Evolutionary conservation across 2,329 filamentous ascomycete genomes (phyloP).

Genomic region (Sphaerulina musiva): DNA sequence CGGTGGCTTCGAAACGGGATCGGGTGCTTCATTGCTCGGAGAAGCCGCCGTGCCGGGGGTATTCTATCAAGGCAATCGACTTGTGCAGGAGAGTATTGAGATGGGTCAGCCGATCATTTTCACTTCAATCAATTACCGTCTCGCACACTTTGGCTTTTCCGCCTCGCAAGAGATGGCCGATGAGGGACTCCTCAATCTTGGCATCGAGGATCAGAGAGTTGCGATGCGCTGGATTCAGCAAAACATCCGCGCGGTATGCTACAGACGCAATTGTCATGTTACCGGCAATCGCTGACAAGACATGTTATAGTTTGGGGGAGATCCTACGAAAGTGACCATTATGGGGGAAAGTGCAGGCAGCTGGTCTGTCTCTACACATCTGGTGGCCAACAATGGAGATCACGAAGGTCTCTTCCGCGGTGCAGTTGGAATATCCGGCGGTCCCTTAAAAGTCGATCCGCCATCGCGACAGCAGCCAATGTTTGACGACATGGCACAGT

Average conservation of each 20-base stretch:
- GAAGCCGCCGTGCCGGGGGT: conserved; percentile 2
- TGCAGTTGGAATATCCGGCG: conserved; percentile 44
- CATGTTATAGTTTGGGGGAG: conserved; percentile 29
- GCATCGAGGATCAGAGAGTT: conserved; percentile 37
- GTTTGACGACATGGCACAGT: conserved; percentile 52
- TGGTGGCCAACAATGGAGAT: conserved; percentile 35
- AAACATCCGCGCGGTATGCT: conserved; percentile 33
- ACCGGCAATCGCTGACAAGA: neutral
- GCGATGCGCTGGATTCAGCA: conserved; percentile 41
- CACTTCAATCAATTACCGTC: conserved; percentile 46
- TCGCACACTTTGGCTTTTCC: conserved; percentile 62
- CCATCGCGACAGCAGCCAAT: conserved; percentile 10
- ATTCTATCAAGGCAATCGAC: conserved; percentile 23
- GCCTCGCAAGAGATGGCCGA: conserved; percentile 48
- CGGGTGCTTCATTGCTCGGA: conserved; percentile 22
- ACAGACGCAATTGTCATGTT: neutral
- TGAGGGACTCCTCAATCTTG: conserved; percentile 45
- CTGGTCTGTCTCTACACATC: conserved; percentile 44
- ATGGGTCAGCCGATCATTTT: conserved; percentile 18
- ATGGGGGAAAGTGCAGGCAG: conserved; percentile 29
- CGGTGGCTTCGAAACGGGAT: conserved; percentile 30
- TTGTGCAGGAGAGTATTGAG: conserved; percentile 17
- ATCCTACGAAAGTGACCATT: conserved; percentile 23
- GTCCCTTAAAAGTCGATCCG: conserved; percentile 31
- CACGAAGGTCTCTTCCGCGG: conserved; percentile 38